phyloP scores from a whole-genome alignment of 129 eudicot species.

The Helianthus tuberosus region DNA sequence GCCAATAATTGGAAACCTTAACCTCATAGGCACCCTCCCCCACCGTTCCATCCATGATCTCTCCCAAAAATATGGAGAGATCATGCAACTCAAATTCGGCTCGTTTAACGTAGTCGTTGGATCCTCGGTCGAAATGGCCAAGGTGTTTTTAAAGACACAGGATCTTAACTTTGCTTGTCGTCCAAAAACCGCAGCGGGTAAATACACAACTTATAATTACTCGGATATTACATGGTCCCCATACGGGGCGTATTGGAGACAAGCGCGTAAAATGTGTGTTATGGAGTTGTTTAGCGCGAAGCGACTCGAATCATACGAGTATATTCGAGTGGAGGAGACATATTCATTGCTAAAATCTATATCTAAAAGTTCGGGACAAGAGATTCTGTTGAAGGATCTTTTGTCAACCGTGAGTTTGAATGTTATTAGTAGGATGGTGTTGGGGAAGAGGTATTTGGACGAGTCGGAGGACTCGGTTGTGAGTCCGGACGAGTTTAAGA shows the following conservation, averaged over 20 bases:
- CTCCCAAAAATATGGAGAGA: conserved; percentile 58
- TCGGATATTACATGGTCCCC: conserved; percentile 85
- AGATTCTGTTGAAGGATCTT: conserved; percentile 46
- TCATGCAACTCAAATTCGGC: conserved; percentile 72
- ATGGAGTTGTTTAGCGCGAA: conserved; percentile 71
- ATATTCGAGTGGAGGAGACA: conserved; percentile 66
- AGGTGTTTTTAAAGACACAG: conserved; percentile 62
- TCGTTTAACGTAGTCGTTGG: conserved; percentile 61
- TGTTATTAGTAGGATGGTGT: conserved; percentile 82
- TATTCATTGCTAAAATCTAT: conserved; percentile 36
- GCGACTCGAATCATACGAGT: conserved; percentile 77
- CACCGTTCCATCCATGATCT: conserved; percentile 71
- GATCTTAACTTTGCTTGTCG: conserved; percentile 63
- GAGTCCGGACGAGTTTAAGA: conserved; percentile 63
- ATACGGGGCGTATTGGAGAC: conserved; percentile 80
- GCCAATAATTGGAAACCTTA: conserved; percentile 81
- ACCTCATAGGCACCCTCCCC: conserved; percentile 75
- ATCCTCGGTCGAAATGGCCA: conserved; percentile 73
- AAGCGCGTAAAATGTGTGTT: conserved; percentile 73
- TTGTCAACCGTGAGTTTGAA: conserved; percentile 65
- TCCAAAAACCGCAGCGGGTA: conserved; percentile 80
- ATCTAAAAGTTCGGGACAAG: conserved; percentile 17
- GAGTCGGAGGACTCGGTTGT: conserved; percentile 46
- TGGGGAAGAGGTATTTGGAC: conserved; percentile 66
- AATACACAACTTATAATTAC: conserved; percentile 69